Evolutionary conservation across 495 filamentous ascomycete genomes (phyloP).

Genomic region (Aspergillus homomorphus): DNA sequence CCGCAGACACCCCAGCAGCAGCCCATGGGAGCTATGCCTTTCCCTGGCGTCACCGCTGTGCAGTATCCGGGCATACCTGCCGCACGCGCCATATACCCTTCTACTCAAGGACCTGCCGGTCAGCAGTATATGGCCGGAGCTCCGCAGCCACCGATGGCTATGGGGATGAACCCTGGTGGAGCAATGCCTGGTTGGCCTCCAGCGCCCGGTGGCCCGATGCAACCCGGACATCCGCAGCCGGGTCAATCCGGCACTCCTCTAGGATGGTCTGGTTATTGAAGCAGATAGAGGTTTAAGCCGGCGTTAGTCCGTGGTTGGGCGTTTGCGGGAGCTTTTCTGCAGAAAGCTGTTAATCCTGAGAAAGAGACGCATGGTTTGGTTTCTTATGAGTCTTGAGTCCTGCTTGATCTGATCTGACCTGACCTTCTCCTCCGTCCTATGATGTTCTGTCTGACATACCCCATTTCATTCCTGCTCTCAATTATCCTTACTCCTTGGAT

Average conservation of each 20-base stretch:
- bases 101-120: constrained; percentile 36
- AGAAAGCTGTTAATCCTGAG: constrained; percentile 1
- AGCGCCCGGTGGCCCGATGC: constrained; percentile 36
- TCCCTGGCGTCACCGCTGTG: constrained; percentile 33
- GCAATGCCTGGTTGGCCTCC: constrained; percentile 43
- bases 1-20: constrained; percentile 60
- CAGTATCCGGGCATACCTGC: constrained; percentile 37
- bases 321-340: constrained; percentile 17
- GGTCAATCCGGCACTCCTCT: constrained; percentile 44
- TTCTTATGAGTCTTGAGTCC: not conserved
- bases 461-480: constrained; percentile 28
- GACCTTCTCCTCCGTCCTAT: constrained; percentile 23
- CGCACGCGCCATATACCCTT: constrained; percentile 41
- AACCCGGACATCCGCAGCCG: constrained; percentile 43
- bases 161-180: constrained; percentile 37
- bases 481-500: constrained; percentile 24
- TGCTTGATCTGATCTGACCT: constrained; percentile 15
- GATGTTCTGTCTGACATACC: constrained; percentile 11
- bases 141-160: constrained; percentile 40
- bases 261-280: constrained; percentile 44
- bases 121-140: constrained; percentile 41
- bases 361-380: constrained; percentile 11
- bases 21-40: constrained; percentile 46
- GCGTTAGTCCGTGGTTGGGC: constrained; percentile 31
- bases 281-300: constrained; percentile 14